Base-by-base conservation (phyloP, 371 early-diverging fungal genomes). In the Batrachochytrium dendrobatidis region DNA sequence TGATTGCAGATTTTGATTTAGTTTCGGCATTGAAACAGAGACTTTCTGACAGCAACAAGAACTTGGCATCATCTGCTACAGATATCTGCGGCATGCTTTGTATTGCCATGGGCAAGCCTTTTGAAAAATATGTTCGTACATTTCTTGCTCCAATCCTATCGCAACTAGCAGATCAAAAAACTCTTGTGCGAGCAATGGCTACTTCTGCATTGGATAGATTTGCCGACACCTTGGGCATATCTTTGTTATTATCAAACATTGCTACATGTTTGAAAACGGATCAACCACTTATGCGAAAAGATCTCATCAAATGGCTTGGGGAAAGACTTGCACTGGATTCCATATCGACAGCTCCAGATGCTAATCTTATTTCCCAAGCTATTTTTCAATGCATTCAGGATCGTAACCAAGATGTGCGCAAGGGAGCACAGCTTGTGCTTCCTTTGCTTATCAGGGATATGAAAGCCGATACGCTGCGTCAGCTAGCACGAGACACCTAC, bases 21-120 rank as follows among this genome's bases (percentile, higher is more conserved):
- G 74, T 87, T 3, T 65, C 83, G 1, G 86, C 90, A 0, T 71
- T 97, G 28, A 94, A 93, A 58, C 77, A 73, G 31, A 82, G 96
- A 30, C 70, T 96, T 34, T 78, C 73, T 8, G 98, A 97, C 66
- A 84, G 81, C 56, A 97, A 97, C 79, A 91, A 92, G 66, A 95
- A 90, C 63, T 69, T 95, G 24, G 83, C 84, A 17, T 80, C 85
- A 17, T 69, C 75, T 17, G 70, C 94, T 0, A 76, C 89, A 29
- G 92, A 89, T 8, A 70, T 95, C 18, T 70, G 83, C 30, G 86
- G 86, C 0, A 66, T 62, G 7, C 64, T 96, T 15, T 90, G 92
- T 10, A 65, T 71, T 0, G 86, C 91, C 3, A 86, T 92, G 76
- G 94, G 93, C 7, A 85, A 87, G 49, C 90, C 90, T 0, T 91